Evolutionary conservation across 305 asterid genomes (phyloP), one percentile per base, ranked within the genome.

Genomic region (Ajuga reptans): DNA sequence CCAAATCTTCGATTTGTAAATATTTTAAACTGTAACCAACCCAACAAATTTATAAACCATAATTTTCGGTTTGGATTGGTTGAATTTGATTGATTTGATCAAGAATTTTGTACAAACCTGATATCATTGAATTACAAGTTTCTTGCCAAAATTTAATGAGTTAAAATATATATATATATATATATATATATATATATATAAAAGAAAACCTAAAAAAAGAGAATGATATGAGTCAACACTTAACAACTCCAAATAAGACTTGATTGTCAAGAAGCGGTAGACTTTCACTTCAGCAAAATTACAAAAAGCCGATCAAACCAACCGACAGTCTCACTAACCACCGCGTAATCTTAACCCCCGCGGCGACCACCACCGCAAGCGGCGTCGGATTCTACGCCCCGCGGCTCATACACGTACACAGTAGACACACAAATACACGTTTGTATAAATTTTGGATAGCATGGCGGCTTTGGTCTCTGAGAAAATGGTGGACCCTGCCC

Each of bases 391-490:
- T 42, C 71, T 42, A 72, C 76, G 80, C 69, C 79, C 66, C 46
- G 10, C 79, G 68, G 18, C 62, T 49, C 17, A 3, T 36, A 39
- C 37, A 27, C 45, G 4, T 9, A 10, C 39, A 36, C 42, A 21
- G 0, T 43, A 16, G 10, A 51, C n/a, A 18, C 10, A 14, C n/a
- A 42, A n/a, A 3, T 34, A 21, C 3, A 7, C 43, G 63, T 36
- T 6, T 52, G 12, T 47, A 18, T 36, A 34, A 29, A 29, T 62
- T 14, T 36, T 37, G 56, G 36, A 4, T 49, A 61, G 49, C 33
- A 88, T 86, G 96, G 85, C 91, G 34, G 87, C 84, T 47, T 76
- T 79, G 50, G 88, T 73, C 9, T 75, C 92, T 49, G 90, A 80
- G 81, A 86, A 84, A 69, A 75, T 82, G 72, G 66, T 60, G 75